Base-by-base conservation (phyloP, 78 protist genomes). In the Chrysochromulina tobinii region DNA sequence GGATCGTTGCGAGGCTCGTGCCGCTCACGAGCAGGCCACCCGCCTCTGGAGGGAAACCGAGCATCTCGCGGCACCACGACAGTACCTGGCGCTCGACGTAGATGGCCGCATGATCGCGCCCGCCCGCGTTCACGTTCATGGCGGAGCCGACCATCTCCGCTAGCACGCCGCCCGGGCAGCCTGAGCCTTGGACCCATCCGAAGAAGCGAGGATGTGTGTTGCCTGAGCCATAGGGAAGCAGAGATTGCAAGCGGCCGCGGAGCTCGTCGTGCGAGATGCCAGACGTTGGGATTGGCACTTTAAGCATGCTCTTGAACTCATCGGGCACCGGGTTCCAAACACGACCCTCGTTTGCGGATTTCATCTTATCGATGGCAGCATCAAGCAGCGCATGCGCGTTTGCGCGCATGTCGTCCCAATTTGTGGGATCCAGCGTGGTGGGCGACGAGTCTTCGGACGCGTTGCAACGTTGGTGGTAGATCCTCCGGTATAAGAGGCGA, bases 141-240 rank as follows among this genome's bases (percentile, higher is more conserved):
- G 79, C 79, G 25, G 79, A 27, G 53, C 25, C 79, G 25, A 69
- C 79, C 15, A 69, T 5, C 50, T 69, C 79, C 3, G 79, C n/a
- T 0, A 69, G 79, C 51, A 69, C 79, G 50, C 38, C 79, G 79
- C 79, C 79, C n/a, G 79, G 79, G 79, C 79, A 11, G 79, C 79
- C 79, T 12, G 50, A 25, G 8, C 79, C 79, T 2, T 69, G 79
- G 53, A 69, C 79, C 79, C 79, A 69, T 12, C 79, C 79, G 79
- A 69, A 69, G 79, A 69, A 69, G 50, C 79, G 79, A 3, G 79
- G 79, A 12, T 69, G 79, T 23, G 79, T 69, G 79, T 69, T 69
- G 79, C 79, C 79, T 27, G 15, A 27, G 4, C 79, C 79, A n/a
- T 69, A 69, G 51, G 79, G 79, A 27, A 69, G 38, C 79, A 69